Percentiles rank a stretch among this genome's conserved stretches.
These are phyloP conservation scores for Nannochloris sp. DNA, from an alignment of 139 green algal species.

Conservation along the genomic window DNA sequence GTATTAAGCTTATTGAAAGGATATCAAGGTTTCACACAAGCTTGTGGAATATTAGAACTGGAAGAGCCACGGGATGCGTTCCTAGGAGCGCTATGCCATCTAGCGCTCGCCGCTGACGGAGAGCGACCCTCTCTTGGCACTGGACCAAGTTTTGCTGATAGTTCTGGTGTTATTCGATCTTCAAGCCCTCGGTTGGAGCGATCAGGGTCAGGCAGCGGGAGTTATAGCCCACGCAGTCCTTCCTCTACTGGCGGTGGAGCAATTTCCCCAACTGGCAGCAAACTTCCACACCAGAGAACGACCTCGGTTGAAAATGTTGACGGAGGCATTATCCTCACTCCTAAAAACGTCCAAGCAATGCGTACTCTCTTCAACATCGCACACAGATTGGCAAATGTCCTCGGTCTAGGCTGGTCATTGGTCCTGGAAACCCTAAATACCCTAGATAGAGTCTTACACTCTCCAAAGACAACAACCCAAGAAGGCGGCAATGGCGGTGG, in stretches of 20 bases:
- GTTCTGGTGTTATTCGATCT: neutral
- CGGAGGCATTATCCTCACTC: constrained; percentile 35
- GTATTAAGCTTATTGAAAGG: constrained; percentile 39
- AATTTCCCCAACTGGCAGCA: neutral
- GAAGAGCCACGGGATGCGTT: constrained; percentile 62
- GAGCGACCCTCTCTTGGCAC: neutral
- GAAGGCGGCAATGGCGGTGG: neutral
- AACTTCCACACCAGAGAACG: neutral
- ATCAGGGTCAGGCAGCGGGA: neutral
- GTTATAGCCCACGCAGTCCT: neutral
- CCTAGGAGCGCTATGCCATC: constrained; percentile 59
- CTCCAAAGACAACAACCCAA: constrained; percentile 55
- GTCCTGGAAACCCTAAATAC: constrained; percentile 64
- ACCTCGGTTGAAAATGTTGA: constrained; percentile 3
- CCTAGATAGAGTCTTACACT: constrained; percentile 65
- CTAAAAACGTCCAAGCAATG: constrained; percentile 76
- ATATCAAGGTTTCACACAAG: constrained; percentile 46
- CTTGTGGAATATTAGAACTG: constrained; percentile 47
- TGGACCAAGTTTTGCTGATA: neutral
- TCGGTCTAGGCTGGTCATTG: constrained; percentile 56
- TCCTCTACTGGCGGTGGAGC: neutral
- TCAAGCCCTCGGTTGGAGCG: neutral
- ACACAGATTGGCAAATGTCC: constrained; percentile 46
- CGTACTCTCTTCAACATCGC: constrained; percentile 78
- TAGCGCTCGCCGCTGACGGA: constrained; percentile 44